phyloP scores from a whole-genome alignment of 257 asterid genomes.

The Solanum lycopersicoides region DNA sequence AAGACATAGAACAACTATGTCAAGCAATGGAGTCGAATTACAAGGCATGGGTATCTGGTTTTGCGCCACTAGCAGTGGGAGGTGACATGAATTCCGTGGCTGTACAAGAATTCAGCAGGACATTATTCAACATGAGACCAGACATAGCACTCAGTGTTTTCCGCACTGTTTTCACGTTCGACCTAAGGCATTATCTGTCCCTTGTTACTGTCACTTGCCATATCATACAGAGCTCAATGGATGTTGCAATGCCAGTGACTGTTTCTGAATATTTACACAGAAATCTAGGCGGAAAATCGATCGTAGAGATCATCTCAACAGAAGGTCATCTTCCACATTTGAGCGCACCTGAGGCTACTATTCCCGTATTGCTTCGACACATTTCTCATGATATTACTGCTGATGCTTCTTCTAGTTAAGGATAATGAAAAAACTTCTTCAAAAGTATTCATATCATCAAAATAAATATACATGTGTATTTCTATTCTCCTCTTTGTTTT shows the following conservation, averaged over 20 bases:
- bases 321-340: slow-evolving; percentile 25
- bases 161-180: slow-evolving; percentile 12
- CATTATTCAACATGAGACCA: slow-evolving; percentile 20
- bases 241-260: slow-evolving; percentile 8
- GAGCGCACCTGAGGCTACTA: slow-evolving; percentile 15
- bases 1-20: slow-evolving; percentile 10
- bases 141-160: slow-evolving; percentile 16
- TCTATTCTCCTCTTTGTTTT: neutral
- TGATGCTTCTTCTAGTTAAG: neutral
- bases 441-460: neutral
- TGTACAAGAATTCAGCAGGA: slow-evolving; percentile 20
- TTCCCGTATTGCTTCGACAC: slow-evolving; percentile 11
- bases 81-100: slow-evolving; percentile 19
- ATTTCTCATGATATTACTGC: neutral
- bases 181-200: slow-evolving; percentile 4
- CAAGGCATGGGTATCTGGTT: slow-evolving; percentile 15
- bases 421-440: neutral
- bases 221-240: slow-evolving; percentile 20
- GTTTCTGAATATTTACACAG: slow-evolving; percentile 13
- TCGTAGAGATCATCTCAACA: slow-evolving; percentile 16
- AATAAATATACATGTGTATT: neutral
- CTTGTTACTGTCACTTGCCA: slow-evolving; percentile 16
- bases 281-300: slow-evolving; percentile 12
- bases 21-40: slow-evolving; percentile 17
- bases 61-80: slow-evolving; percentile 20